Conservation (phyloP, 768 basidiomycete species). For the Lactifluus echinatus region DNA sequence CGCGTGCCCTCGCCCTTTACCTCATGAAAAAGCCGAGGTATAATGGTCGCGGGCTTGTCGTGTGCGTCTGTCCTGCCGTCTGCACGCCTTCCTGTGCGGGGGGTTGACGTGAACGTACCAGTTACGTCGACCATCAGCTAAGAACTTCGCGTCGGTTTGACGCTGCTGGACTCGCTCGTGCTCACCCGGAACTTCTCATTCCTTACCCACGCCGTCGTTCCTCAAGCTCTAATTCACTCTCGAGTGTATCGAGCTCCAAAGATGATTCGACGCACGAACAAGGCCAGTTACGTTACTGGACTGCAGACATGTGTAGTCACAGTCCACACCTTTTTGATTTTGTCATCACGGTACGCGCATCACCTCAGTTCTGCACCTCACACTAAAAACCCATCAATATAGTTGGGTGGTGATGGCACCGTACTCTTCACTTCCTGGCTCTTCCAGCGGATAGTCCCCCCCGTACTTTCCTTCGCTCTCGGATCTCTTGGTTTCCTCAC, state of each 20-base stretch:
- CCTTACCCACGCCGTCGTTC: conserved; percentile 70
- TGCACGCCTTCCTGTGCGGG: conserved; percentile 17
- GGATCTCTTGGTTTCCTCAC: conserved; percentile 97
- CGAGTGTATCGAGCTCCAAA: conserved; percentile 41
- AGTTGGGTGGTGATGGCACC: conserved; percentile 98
- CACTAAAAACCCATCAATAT: neutral
- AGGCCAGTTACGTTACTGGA: conserved; percentile 97
- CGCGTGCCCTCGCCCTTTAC: conserved; percentile 87
- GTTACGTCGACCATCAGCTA: conserved; percentile 93
- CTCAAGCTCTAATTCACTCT: conserved; percentile 55
- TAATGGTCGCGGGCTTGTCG: conserved; percentile 72
- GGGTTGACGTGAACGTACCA: conserved; percentile 26
- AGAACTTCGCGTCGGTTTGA: conserved; percentile 88
- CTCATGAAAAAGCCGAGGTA: conserved; percentile 82
- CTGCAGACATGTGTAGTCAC: conserved; percentile 86
- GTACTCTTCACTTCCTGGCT: conserved; percentile 99
- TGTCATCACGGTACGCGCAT: conserved; percentile 79
- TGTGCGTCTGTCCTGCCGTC: conserved; percentile 40
- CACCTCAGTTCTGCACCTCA: neutral
- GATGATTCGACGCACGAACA: conserved; percentile 47
- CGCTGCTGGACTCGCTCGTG: conserved; percentile 75
- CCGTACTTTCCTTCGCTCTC: conserved; percentile 92
- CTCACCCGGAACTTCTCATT: conserved; percentile 81
- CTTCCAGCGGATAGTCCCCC: conserved; percentile 98
- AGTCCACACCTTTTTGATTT: conserved; percentile 95